Percentiles rank a stretch among this genome's conserved stretches.
Evolutionary conservation across 2,329 filamentous ascomycete species (phyloP).

Genomic region (Penicillium verrucosum): DNA sequence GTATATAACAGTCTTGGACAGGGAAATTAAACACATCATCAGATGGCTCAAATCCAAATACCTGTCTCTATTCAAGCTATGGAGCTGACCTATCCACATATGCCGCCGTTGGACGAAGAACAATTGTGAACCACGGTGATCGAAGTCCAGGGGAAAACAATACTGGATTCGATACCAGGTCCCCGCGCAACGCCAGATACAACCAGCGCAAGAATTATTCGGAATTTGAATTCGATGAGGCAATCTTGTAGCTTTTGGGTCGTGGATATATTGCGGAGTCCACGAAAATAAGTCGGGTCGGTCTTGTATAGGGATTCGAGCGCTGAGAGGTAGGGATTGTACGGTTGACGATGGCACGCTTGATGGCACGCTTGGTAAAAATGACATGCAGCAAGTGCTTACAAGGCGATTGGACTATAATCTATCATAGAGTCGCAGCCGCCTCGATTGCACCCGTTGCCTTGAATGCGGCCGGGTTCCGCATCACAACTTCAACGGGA

Average conservation of each 20-base stretch:
- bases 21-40: constrained; percentile 2
- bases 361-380: background rate
- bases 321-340: background rate
- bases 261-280: background rate
- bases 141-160: background rate
- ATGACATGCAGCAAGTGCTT: background rate
- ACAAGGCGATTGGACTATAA: background rate
- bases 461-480: constrained; percentile 62
- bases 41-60: background rate
- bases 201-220: background rate
- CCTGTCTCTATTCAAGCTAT: constrained; percentile 8
- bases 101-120: background rate
- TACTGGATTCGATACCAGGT: background rate
- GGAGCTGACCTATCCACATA: constrained; percentile 1
- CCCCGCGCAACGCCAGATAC: background rate
- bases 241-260: background rate
- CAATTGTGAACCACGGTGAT: background rate
- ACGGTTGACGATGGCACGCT: background rate
- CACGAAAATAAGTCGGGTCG: constrained; percentile 4
- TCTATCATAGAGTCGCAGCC: constrained; percentile 38
- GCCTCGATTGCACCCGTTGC: constrained; percentile 62
- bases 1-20: constrained; percentile 19
- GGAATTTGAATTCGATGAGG: background rate
- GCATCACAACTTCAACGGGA: constrained; percentile 66
- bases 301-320: background rate